Percentiles rank a stretch among this genome's conserved stretches.
These are phyloP conservation scores for Rubia yunnanensis DNA, from an alignment of 257 asterid genomes.

Conservation along the genomic window DNA sequence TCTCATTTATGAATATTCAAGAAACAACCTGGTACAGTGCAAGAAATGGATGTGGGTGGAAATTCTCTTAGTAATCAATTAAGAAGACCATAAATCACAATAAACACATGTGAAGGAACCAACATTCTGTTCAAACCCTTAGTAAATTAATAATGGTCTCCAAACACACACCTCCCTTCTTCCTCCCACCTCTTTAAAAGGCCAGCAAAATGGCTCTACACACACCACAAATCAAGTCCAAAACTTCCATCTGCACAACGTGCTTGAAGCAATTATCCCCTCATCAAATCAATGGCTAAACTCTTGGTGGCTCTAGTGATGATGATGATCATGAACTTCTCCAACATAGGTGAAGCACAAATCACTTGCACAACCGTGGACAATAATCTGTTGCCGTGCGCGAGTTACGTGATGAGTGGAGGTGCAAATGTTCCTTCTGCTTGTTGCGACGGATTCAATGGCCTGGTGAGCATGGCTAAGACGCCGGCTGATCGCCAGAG, in stretches of 20 bases:
- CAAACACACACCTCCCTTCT: not conserved
- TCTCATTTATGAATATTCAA: too few species aligned
- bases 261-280: not conserved
- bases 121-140: not conserved
- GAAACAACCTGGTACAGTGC: too few species aligned
- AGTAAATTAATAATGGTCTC: not conserved
- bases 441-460: not conserved
- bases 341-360: not conserved
- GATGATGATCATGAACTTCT: not conserved
- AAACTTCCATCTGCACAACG: too few species aligned
- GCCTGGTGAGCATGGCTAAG: constrained; percentile 3
- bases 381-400: not conserved
- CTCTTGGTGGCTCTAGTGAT: not conserved
- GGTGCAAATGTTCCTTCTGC: not conserved
- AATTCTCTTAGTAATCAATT: not conserved
- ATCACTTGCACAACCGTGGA: constrained; percentile 1
- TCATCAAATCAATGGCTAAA: not conserved
- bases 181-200: not conserved
- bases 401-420: constrained; percentile 1
- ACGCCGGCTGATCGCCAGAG: constrained; percentile 6
- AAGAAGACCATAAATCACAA: not conserved
- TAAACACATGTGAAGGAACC: not conserved
- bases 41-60: not conserved
- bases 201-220: not conserved
- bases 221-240: constrained; percentile 1